Conservation (phyloP, 139 green algal genomes). For the Micractinium conductrix region DNA sequence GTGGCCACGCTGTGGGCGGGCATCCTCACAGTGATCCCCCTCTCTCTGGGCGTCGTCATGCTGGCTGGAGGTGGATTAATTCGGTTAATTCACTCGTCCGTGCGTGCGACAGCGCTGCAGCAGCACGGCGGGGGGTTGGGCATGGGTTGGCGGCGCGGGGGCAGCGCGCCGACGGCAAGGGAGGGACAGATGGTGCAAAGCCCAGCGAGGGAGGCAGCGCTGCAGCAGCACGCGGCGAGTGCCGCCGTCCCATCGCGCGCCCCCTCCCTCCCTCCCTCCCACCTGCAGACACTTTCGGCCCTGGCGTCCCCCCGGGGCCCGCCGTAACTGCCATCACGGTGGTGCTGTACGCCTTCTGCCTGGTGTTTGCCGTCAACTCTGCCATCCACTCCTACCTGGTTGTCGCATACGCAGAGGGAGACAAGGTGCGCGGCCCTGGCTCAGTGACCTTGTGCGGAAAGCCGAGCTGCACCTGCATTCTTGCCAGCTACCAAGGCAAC, state of each 20-base stretch:
- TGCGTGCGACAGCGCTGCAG: too few relatives aligned
- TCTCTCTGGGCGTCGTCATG: conserved; percentile 67
- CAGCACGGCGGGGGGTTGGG: background rate
- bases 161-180: background rate
- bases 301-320: background rate
- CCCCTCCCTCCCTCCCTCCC: background rate
- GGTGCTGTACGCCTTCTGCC: conserved; percentile 72
- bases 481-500: too few relatives aligned
- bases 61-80: conserved; percentile 50
- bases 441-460: too few relatives aligned
- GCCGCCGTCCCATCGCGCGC: background rate
- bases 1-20: conserved; percentile 72
- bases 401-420: conserved; percentile 74
- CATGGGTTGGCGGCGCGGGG: too few relatives aligned
- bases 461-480: too few relatives aligned
- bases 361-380: conserved; percentile 90
- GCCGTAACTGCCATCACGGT: conserved; percentile 45
- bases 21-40: conserved; percentile 58
- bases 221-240: background rate
- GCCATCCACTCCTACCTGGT: conserved; percentile 88
- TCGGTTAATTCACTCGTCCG: too few relatives aligned
- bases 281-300: conserved; percentile 53
- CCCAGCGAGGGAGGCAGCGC: background rate
- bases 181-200: background rate
- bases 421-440: too few relatives aligned